These are phyloP conservation scores for Hanseniaspora guilliermondii DNA, from an alignment of 805 yeast genomes.

Conservation along the genomic window DNA sequence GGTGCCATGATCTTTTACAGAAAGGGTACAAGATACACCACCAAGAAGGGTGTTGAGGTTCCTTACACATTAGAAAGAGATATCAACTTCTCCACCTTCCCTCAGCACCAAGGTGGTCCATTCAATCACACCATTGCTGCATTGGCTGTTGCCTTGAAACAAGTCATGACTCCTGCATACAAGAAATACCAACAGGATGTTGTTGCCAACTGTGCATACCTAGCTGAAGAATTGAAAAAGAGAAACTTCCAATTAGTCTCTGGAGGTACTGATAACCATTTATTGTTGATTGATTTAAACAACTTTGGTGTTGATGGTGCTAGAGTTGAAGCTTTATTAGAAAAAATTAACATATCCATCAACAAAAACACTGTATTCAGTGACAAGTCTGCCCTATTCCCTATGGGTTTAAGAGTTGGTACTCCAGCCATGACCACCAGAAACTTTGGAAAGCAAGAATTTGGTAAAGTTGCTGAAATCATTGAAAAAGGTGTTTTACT, in stretches of 20 bases:
- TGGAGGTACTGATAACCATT: constrained; percentile 88
- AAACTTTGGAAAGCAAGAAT: constrained; percentile 71
- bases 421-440: constrained; percentile 98
- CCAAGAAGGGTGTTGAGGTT: constrained; percentile 74
- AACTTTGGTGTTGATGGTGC: constrained; percentile 82
- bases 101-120: constrained; percentile 99
- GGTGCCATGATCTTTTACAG: constrained; percentile 97
- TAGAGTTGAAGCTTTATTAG: constrained; percentile 80
- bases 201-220: constrained; percentile 63
- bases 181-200: constrained; percentile 75
- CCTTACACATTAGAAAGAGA: constrained; percentile 78
- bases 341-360: constrained; percentile 82
- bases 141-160: constrained; percentile 86
- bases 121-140: constrained; percentile 97
- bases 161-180: constrained; percentile 80
- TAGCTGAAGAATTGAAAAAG: constrained; percentile 53
- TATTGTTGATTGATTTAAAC: constrained; percentile 73
- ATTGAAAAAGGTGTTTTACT: constrained; percentile 68
- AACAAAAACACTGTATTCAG: constrained; percentile 96
- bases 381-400: constrained; percentile 88
- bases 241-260: constrained; percentile 71
- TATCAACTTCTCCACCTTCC: constrained; percentile 95
- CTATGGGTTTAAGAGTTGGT: constrained; percentile 93
- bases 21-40: constrained; percentile 76
- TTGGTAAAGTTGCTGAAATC: constrained; percentile 64